These are phyloP conservation scores for Penicillium antarcticum DNA, from an alignment of 495 filamentous ascomycete species.

Conservation along the genomic window DNA sequence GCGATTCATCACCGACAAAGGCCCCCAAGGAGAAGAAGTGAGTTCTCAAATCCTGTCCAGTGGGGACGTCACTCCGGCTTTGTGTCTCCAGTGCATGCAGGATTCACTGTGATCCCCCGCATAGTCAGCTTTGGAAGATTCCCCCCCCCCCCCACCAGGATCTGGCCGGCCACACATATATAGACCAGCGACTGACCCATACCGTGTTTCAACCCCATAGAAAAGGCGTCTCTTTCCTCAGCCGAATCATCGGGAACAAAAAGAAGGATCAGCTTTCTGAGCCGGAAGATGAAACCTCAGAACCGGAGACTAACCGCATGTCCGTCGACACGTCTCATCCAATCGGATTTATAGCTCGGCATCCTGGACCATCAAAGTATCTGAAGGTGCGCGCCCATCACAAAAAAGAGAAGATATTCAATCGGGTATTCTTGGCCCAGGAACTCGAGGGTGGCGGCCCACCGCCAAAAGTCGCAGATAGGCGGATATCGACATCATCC, in stretches of 20 bases:
- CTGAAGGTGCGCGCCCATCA: conserved; percentile 78
- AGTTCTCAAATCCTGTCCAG: conserved; percentile 19
- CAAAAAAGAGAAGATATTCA: conserved; percentile 81
- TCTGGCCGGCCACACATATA: background rate
- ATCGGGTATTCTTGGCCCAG: conserved; percentile 87
- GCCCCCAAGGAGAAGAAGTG: conserved; percentile 66
- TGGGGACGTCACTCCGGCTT: background rate
- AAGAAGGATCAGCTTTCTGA: conserved; percentile 57
- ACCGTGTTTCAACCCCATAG: conserved; percentile 35
- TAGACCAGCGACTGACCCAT: conserved; percentile 2
- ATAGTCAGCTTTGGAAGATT: background rate
- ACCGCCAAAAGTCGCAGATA: conserved; percentile 18
- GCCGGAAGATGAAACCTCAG: conserved; percentile 66
- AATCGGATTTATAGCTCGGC: conserved; percentile 83
- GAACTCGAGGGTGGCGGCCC: conserved; percentile 53
- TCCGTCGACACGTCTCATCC: conserved; percentile 76
- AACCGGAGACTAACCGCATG: conserved; percentile 66
- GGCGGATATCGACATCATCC: conserved; percentile 23
- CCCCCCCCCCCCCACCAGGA: background rate
- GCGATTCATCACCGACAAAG: conserved; percentile 44
- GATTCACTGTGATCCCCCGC: background rate
- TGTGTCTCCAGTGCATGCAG: conserved; percentile 1
- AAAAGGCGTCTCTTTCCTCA: conserved; percentile 88
- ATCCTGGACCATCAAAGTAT: conserved; percentile 88
- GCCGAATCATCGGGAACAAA: conserved; percentile 78